Evolutionary conservation across 1,284 basidiomycete genomes (phyloP).

Genomic region (Pisolithus thermaeus): DNA sequence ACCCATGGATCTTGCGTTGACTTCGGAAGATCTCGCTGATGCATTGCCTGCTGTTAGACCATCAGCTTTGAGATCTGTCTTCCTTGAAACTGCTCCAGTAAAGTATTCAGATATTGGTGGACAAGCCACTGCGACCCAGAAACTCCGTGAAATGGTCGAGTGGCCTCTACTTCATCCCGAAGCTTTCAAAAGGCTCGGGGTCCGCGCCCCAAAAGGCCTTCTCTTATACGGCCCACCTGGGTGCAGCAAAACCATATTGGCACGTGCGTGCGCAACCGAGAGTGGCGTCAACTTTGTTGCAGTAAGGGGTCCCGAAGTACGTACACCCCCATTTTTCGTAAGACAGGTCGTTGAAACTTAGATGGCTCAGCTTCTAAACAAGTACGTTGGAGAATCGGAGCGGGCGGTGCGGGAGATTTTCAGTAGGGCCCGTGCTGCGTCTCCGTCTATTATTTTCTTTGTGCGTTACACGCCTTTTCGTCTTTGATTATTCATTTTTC

Average conservation of each 20-base stretch:
- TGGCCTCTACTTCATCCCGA: slow-evolving; percentile 90
- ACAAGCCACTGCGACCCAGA: slow-evolving; percentile 73
- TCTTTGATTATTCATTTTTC: background rate
- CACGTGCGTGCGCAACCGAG: slow-evolving; percentile 90
- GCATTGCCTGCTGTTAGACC: slow-evolving; percentile 82
- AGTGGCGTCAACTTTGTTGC: slow-evolving; percentile 96
- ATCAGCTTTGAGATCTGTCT: slow-evolving; percentile 91
- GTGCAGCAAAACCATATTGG: slow-evolving; percentile 95
- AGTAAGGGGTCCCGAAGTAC: slow-evolving; percentile 95
- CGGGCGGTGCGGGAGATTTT: slow-evolving; percentile 93
- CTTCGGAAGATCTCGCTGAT: slow-evolving; percentile 58
- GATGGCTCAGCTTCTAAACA: slow-evolving; percentile 76
- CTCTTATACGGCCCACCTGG: slow-evolving; percentile 96
- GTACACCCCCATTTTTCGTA: slow-evolving; percentile 4
- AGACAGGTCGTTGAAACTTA: slow-evolving; percentile 2
- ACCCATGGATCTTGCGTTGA: slow-evolving; percentile 40
- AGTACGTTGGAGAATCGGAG: slow-evolving; percentile 98
- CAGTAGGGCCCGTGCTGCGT: slow-evolving; percentile 87
- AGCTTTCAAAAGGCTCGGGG: slow-evolving; percentile 83
- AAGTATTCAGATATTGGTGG: slow-evolving; percentile 90
- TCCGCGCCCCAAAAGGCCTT: slow-evolving; percentile 85
- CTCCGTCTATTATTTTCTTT: slow-evolving; percentile 96
- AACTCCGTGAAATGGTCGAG: slow-evolving; percentile 84
- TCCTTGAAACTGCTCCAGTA: slow-evolving; percentile 81
- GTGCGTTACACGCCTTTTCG: slow-evolving; percentile 41